phyloP scores from a whole-genome alignment of 108 stramenopile genomes.

The Skeletonema menzelii region DNA sequence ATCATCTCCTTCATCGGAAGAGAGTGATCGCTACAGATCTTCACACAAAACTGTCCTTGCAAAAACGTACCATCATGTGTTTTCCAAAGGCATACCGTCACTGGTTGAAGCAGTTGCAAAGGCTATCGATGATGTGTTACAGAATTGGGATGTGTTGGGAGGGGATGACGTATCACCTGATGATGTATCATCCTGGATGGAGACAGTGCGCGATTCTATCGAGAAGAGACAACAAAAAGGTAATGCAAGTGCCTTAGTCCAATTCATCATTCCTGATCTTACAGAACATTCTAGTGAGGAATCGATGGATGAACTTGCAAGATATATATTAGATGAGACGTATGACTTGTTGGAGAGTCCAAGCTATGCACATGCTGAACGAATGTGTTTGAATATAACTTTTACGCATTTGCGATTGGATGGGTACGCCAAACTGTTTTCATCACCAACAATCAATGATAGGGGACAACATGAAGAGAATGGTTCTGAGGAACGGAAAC shows the following conservation, averaged over 20 bases:
- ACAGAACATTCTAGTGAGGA: background rate
- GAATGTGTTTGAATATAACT: constrained; percentile 32
- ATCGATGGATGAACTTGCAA: constrained; percentile 37
- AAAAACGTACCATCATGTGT: constrained; percentile 50
- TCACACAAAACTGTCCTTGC: constrained; percentile 50
- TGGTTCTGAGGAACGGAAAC: constrained; percentile 13
- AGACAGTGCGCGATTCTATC: constrained; percentile 20
- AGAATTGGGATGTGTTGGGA: constrained; percentile 42
- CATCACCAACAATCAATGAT: background rate
- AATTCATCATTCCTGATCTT: constrained; percentile 41
- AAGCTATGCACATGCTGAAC: constrained; percentile 40
- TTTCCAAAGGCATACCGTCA: constrained; percentile 36
- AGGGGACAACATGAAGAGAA: background rate
- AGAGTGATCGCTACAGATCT: constrained; percentile 25
- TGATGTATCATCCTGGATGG: constrained; percentile 38
- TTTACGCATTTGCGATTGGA: constrained; percentile 26
- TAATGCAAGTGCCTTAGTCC: constrained; percentile 11
- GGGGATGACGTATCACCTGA: constrained; percentile 23
- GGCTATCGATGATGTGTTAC: constrained; percentile 15
- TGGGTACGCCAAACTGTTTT: constrained; percentile 35
- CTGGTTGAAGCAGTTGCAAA: constrained; percentile 28
- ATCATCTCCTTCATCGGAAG: background rate
- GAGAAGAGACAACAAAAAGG: constrained; percentile 13
- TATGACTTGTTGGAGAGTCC: constrained; percentile 56
- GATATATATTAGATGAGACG: constrained; percentile 53